Percentiles rank a stretch among this genome's conserved stretches.
Conservation (phyloP, 1,139 yeast species). For the Sugiyamaella neomexicana region DNA sequence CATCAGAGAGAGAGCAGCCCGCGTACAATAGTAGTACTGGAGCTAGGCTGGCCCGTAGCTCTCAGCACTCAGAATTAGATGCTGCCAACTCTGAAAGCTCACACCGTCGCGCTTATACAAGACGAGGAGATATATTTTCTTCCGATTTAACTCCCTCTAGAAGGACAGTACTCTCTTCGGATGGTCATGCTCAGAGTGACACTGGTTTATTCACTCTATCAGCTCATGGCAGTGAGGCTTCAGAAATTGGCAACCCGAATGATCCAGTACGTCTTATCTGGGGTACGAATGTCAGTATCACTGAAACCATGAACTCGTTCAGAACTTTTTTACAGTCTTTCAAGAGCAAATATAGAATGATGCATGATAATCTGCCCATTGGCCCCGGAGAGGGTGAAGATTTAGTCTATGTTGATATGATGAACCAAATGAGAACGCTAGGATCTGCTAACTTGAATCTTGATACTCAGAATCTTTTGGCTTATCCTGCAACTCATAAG, state of each 20-base stretch:
- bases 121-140: constrained; percentile 60
- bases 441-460: constrained; percentile 82
- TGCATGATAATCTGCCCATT: constrained; percentile 51
- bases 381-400: constrained; percentile 66
- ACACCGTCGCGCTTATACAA: constrained; percentile 29
- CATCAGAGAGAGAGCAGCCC: constrained; percentile 36
- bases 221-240: constrained; percentile 23
- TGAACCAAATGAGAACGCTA: constrained; percentile 71
- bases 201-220: constrained; percentile 18
- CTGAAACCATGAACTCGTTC: constrained; percentile 77
- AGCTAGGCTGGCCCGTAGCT: constrained; percentile 10
- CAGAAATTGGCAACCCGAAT: constrained; percentile 44
- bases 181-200: constrained; percentile 25
- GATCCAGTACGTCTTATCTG: constrained; percentile 90
- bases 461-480: constrained; percentile 76
- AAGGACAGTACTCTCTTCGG: constrained; percentile 37
- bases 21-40: background rate
- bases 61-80: constrained; percentile 20
- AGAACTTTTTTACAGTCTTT: constrained; percentile 81
- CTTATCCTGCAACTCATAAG: constrained; percentile 74
- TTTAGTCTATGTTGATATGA: constrained; percentile 67
- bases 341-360: constrained; percentile 72
- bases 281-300: constrained; percentile 97
- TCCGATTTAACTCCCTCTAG: constrained; percentile 56
- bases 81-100: constrained; percentile 8